A percentile compares a stretch with the other conserved stretches of the same genome.
These are phyloP conservation scores for Botryotinia convoluta DNA, from an alignment of 2,329 filamentous ascomycete species.

Conservation along the genomic window DNA sequence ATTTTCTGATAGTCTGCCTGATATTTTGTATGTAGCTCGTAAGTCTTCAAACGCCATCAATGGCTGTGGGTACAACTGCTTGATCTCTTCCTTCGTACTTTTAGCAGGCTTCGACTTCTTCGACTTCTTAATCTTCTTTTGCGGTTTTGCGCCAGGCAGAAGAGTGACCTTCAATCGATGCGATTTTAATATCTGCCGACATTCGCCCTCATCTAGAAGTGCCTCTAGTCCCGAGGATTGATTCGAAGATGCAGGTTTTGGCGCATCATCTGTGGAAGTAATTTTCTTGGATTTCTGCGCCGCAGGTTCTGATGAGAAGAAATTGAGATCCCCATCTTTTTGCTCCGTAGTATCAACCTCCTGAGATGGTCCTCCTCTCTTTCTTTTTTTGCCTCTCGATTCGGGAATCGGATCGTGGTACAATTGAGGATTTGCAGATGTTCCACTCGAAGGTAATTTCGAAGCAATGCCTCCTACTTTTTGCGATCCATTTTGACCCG, in stretches of 20 bases:
- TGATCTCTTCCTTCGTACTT: constrained; percentile 51
- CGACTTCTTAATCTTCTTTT: constrained; percentile 44
- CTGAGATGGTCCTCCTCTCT: constrained; percentile 44
- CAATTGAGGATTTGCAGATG: constrained; percentile 64
- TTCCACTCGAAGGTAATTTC: constrained; percentile 63
- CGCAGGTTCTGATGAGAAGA: constrained; percentile 52
- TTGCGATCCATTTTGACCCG: constrained; percentile 36
- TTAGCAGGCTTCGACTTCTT: constrained; percentile 57
- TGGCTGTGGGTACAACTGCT: constrained; percentile 73
- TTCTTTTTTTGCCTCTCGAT: constrained; percentile 53
- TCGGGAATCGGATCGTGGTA: constrained; percentile 55
- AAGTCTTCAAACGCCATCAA: constrained; percentile 75
- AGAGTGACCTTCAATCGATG: constrained; percentile 84
- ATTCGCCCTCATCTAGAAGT: constrained; percentile 64
- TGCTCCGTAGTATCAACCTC: constrained; percentile 41
- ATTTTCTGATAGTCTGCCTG: constrained; percentile 72
- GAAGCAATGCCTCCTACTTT: constrained; percentile 38
- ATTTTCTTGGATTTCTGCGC: constrained; percentile 30
- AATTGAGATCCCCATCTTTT: constrained; percentile 46
- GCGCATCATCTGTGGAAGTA: constrained; percentile 24
- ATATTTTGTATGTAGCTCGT: constrained; percentile 67
- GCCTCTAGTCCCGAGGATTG: constrained; percentile 23
- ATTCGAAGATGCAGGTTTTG: constrained; percentile 14
- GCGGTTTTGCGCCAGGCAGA: constrained; percentile 52
- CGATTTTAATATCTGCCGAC: constrained; percentile 69